Percentiles rank a stretch among this genome's conserved stretches.
Conservation (phyloP, 2,329 filamentous ascomycete species). For the Trichoderma simmonsii region DNA sequence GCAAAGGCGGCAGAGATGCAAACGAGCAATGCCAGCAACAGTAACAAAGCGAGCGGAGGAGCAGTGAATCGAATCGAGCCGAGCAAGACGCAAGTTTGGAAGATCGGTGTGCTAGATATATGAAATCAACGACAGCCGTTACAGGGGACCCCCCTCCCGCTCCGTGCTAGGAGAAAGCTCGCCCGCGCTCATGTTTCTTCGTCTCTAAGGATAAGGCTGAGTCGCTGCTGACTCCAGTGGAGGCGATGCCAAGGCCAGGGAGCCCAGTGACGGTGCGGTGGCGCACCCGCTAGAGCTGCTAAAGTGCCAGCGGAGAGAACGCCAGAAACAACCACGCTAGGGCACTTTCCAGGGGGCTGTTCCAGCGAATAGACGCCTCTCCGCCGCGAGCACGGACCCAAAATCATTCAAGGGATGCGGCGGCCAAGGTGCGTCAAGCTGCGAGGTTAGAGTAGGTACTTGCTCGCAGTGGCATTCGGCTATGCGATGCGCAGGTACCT, state of each 20-base stretch:
- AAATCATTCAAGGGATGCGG: background rate
- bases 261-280: conserved; percentile 8
- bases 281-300: conserved; percentile 14
- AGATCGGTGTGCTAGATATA: conserved; percentile 15
- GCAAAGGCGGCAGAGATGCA: background rate
- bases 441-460: background rate
- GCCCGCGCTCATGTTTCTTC: background rate
- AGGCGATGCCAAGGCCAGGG: conserved; percentile 16
- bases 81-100: background rate
- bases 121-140: background rate
- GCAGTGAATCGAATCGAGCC: background rate
- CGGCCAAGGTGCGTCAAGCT: background rate
- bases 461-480: background rate
- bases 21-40: background rate
- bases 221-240: background rate
- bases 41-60: conserved; percentile 3
- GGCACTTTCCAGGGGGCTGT: background rate
- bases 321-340: conserved; percentile 6
- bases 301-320: conserved; percentile 12
- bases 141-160: background rate
- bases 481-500: background rate
- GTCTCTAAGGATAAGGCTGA: conserved; percentile 5
- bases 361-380: conserved; percentile 1
- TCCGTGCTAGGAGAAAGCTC: too few species aligned
- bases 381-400: background rate